phyloP scores from a whole-genome alignment of 2,329 filamentous ascomycete genomes.

The Diplocarpon mali region DNA sequence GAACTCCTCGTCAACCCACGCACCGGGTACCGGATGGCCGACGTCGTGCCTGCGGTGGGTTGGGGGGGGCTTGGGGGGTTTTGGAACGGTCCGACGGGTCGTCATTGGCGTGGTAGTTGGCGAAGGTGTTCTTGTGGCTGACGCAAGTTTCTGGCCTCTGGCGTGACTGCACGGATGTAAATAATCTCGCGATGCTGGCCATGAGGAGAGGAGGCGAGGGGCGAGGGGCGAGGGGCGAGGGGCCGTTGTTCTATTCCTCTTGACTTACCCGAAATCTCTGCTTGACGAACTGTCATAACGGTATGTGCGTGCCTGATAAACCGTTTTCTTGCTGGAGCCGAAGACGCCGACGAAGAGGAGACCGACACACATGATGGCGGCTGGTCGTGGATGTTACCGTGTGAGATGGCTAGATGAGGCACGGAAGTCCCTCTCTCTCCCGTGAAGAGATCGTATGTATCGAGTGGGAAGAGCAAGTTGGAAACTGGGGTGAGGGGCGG shows the following conservation, averaged over 20 bases:
- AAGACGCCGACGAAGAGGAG: neutral
- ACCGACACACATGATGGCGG: neutral
- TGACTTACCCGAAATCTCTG: neutral
- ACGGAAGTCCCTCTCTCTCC: neutral
- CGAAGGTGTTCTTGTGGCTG: too few species aligned
- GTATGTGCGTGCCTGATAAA: conserved; percentile 2
- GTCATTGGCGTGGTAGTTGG: too few species aligned
- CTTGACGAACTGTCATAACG: neutral
- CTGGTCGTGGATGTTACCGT: neutral
- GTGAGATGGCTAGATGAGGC: neutral
- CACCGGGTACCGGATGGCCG: neutral
- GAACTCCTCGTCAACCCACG: neutral
- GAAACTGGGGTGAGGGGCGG: too few species aligned
- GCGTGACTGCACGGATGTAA: too few species aligned
- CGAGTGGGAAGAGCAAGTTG: too few species aligned
- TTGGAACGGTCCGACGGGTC: too few species aligned
- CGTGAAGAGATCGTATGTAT: too few species aligned
- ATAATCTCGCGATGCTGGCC: neutral
- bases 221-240: neutral
- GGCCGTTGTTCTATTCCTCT: neutral
- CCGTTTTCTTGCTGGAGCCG: neutral
- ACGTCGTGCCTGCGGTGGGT: neutral
- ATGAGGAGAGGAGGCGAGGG: neutral
- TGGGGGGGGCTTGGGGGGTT: too few species aligned
- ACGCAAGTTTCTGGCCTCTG: too few species aligned